A percentile compares a stretch with the other conserved stretches of the same genome.
Conservation (phyloP, 257 asterid species). For the Linaria vulgaris region DNA sequence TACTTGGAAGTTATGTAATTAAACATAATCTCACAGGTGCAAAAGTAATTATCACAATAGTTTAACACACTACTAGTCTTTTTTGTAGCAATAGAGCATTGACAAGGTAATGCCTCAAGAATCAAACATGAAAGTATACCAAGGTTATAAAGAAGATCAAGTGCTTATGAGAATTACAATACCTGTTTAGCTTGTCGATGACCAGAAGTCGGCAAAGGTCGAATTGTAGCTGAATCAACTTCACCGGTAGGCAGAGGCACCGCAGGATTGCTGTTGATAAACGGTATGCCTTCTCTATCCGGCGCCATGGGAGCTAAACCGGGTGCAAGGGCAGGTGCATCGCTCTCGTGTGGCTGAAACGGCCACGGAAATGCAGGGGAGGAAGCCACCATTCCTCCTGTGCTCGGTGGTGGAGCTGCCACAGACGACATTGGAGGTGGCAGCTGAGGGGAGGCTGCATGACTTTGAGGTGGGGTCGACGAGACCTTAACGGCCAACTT, state of each 20-base stretch:
- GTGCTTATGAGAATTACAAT: conserved; percentile 1
- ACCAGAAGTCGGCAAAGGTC: conserved; percentile 59
- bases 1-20: too few relatives aligned
- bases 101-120: not conserved
- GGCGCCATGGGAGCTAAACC: conserved; percentile 46
- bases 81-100: not conserved
- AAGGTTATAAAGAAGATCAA: not conserved
- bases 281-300: conserved; percentile 64
- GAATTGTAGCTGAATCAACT: conserved; percentile 87
- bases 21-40: too few relatives aligned
- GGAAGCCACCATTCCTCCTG: conserved; percentile 75
- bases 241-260: conserved; percentile 97
- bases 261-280: conserved; percentile 89
- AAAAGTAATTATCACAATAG: not conserved
- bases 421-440: conserved; percentile 28
- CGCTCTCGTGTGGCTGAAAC: conserved; percentile 54
- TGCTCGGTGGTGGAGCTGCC: conserved; percentile 42
- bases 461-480: conserved; percentile 27
- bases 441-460: conserved; percentile 36
- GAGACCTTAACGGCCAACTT: conserved; percentile 65
- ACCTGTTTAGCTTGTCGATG: conserved; percentile 44
- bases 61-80: not conserved
- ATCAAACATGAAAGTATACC: not conserved
- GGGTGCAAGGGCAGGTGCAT: conserved; percentile 73
- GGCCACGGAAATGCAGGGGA: conserved; percentile 96